Evolutionary conservation across 192 early-diverging fungal species (phyloP).

Genomic region (Dimargaris cristalligena): DNA sequence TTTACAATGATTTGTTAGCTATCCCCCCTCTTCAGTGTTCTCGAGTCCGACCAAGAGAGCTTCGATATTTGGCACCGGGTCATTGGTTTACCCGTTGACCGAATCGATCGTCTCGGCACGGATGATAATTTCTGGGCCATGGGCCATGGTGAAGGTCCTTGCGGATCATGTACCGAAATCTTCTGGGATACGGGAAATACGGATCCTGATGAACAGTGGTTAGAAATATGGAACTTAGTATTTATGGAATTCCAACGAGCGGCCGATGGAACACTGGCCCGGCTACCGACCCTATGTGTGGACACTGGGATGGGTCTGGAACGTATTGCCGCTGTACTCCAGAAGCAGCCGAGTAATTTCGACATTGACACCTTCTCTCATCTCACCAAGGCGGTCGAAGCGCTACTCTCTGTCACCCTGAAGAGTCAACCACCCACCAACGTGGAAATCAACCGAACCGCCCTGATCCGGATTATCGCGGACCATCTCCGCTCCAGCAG

Average conservation of each 20-base stretch:
- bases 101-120: conserved; percentile 27
- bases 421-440: no score
- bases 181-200: conserved; percentile 38
- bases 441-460: conserved; percentile 18
- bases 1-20: no score
- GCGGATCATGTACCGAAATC: conserved; percentile 43
- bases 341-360: conserved; percentile 32
- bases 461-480: conserved; percentile 26
- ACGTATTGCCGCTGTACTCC: conserved; percentile 30
- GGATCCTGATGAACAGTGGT: conserved; percentile 29
- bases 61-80: conserved; percentile 36
- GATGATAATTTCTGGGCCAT: conserved; percentile 48
- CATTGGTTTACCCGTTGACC: conserved; percentile 30
- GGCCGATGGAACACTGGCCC: conserved; percentile 25
- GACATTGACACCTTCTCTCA: conserved; percentile 33
- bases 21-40: no score
- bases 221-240: conserved; percentile 48
- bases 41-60: conserved; percentile 34
- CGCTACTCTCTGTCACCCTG: conserved; percentile 19
- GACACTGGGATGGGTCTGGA: conserved; percentile 47
- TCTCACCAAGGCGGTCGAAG: conserved; percentile 24
- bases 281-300: conserved; percentile 33
- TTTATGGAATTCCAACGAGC: conserved; percentile 37
- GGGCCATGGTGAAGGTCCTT: conserved; percentile 44
- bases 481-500: conserved; percentile 37